Evolutionary conservation across 805 yeast species (phyloP).

Genomic region (Metschnikowia borealis): DNA sequence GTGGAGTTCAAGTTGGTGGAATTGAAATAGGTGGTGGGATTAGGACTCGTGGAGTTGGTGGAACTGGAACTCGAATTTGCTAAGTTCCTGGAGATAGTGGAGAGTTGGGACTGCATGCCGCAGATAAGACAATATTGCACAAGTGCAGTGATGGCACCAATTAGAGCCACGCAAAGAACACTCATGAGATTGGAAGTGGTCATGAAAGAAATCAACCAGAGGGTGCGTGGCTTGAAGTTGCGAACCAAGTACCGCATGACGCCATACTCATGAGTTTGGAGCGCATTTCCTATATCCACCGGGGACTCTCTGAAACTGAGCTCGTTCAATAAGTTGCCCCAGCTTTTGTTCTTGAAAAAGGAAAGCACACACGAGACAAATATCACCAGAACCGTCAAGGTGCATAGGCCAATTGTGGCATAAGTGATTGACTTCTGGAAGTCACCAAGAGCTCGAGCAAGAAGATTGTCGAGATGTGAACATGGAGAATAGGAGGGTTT

Average conservation of each 20-base stretch:
- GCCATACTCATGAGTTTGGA: slow-evolving; percentile 9
- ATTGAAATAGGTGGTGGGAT: too few relatives aligned
- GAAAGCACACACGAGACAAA: slow-evolving; percentile 4
- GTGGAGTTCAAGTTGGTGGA: neutral
- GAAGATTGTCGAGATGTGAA: neutral
- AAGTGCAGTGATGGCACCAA: neutral
- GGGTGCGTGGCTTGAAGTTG: slow-evolving; percentile 1
- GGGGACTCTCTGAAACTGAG: slow-evolving; percentile 4
- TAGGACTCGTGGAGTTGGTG: neutral
- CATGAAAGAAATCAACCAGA: slow-evolving; percentile 10
- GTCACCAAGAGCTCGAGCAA: neutral
- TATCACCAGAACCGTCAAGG: slow-evolving; percentile 4
- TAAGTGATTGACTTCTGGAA: neutral
- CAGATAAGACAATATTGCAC: neutral
- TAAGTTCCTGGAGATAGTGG: neutral
- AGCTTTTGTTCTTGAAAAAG: slow-evolving; percentile 2
- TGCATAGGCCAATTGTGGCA: slow-evolving; percentile 7
- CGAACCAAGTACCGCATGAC: slow-evolving; percentile 5
- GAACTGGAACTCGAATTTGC: neutral
- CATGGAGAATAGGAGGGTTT: neutral
- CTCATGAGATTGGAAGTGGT: slow-evolving; percentile 5
- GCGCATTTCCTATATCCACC: slow-evolving; percentile 9
- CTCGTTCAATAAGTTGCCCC: neutral
- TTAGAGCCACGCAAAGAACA: neutral
- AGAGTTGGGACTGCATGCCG: neutral